phyloP scores from a whole-genome alignment of 2,329 filamentous ascomycete genomes.

The Fusarium buharicum region DNA sequence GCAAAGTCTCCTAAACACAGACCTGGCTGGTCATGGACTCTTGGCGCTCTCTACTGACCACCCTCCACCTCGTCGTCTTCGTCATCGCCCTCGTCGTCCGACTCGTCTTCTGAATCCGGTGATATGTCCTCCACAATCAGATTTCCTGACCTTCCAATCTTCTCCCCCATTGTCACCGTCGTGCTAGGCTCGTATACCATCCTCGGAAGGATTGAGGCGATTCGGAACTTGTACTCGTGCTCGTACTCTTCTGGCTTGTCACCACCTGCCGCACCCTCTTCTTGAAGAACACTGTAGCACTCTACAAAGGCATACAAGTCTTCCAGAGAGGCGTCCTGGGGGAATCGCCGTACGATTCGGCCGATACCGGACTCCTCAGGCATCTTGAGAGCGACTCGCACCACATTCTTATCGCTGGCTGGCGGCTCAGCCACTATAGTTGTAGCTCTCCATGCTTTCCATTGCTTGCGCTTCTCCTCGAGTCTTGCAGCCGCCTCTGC shows the following conservation, averaged over 20 bases:
- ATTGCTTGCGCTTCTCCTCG: constrained; percentile 66
- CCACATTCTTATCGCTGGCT: constrained; percentile 69
- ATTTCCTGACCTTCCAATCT: constrained; percentile 85
- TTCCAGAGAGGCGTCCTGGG: constrained; percentile 75
- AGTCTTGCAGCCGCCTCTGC: constrained; percentile 68
- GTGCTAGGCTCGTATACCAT: constrained; percentile 78
- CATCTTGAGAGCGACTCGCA: constrained; percentile 76
- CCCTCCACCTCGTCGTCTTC: constrained; percentile 42
- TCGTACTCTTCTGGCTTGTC: constrained; percentile 73
- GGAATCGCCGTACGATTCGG: constrained; percentile 81
- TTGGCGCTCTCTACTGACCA: constrained; percentile 29
- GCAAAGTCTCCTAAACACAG: constrained; percentile 14
- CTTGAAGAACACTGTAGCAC: constrained; percentile 76
- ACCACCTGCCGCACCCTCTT: constrained; percentile 46
- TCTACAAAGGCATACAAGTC: constrained; percentile 97
- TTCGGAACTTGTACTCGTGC: constrained; percentile 84
- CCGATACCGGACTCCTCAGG: constrained; percentile 70
- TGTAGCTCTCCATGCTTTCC: constrained; percentile 82
- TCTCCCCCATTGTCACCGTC: constrained; percentile 73
- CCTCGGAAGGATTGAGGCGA: constrained; percentile 87
- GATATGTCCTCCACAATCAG: constrained; percentile 80
- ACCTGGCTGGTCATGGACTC: constrained; percentile 12
- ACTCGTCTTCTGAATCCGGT: constrained; percentile 51
- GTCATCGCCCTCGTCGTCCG: constrained; percentile 45
- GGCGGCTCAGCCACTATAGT: constrained; percentile 75